A percentile compares a stretch with the other conserved stretches of the same genome.
Evolutionary conservation across 2,329 filamentous ascomycete genomes (phyloP).

Genomic region (Hypoxylon sp.): DNA sequence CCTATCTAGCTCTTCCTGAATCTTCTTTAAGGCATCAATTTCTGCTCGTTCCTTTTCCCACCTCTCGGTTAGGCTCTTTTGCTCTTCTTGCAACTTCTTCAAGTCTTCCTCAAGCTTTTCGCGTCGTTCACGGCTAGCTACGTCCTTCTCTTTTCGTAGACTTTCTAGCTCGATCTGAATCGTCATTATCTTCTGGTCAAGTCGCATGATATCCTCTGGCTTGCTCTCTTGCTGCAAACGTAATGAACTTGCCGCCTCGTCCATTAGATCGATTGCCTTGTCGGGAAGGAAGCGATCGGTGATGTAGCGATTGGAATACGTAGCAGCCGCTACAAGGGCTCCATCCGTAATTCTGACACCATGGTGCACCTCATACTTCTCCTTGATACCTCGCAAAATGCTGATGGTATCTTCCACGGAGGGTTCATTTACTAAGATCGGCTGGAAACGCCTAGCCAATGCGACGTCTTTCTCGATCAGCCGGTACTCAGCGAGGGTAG

Average conservation of each 20-base stretch:
- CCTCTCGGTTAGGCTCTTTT: constrained; percentile 78
- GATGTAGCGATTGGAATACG: constrained; percentile 95
- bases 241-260: constrained; percentile 92
- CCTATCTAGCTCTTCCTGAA: constrained; percentile 89
- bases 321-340: constrained; percentile 90
- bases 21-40: constrained; percentile 87
- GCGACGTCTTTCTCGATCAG: constrained; percentile 97
- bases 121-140: constrained; percentile 87
- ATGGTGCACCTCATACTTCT: constrained; percentile 97
- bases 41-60: constrained; percentile 93
- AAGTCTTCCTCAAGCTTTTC: constrained; percentile 87
- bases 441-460: constrained; percentile 91
- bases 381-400: constrained; percentile 95
- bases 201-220: constrained; percentile 90
- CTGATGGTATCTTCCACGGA: constrained; percentile 93
- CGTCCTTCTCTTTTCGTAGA: constrained; percentile 91
- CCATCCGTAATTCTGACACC: constrained; percentile 95
- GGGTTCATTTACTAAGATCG: constrained; percentile 93
- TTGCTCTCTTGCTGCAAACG: constrained; percentile 97
- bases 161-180: constrained; percentile 98
- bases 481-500: constrained; percentile 92
- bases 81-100: constrained; percentile 82
- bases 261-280: constrained; percentile 96
- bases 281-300: constrained; percentile 96
- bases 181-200: constrained; percentile 96